These are phyloP conservation scores for Psilocybe tampanensis DNA, from an alignment of 768 basidiomycete species.

Conservation along the genomic window DNA sequence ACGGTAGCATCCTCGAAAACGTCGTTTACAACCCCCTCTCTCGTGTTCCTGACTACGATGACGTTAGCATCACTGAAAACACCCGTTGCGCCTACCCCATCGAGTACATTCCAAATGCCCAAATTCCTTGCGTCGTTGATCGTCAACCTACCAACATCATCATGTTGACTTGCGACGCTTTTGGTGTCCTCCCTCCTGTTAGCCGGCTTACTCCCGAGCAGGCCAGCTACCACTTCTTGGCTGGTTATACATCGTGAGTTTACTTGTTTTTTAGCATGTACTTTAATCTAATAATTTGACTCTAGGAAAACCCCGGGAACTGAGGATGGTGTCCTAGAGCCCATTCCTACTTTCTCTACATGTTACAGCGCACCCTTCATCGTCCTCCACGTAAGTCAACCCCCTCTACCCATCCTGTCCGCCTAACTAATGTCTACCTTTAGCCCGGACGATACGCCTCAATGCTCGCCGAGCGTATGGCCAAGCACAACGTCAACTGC, in stretches of 20 bases:
- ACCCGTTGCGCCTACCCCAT: constrained; percentile 99
- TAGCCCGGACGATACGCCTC: constrained; percentile 92
- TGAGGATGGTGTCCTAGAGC: constrained; percentile 96
- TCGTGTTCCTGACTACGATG: constrained; percentile 92
- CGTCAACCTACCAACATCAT: constrained; percentile 93
- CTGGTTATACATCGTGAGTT: constrained; percentile 90
- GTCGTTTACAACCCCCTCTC: constrained; percentile 91
- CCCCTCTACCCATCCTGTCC: not conserved
- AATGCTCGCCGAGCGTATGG: constrained; percentile 97
- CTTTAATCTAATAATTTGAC: constrained; percentile 18
- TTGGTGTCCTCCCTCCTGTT: constrained; percentile 96
- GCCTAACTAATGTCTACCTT: constrained; percentile 5
- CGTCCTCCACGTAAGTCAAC: constrained; percentile 76
- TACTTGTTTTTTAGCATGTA: not conserved
- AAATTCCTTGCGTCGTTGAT: constrained; percentile 88
- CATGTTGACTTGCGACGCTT: constrained; percentile 98
- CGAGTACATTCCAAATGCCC: constrained; percentile 93
- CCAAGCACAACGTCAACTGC: constrained; percentile 85
- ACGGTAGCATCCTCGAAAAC: constrained; percentile 97
- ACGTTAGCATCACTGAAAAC: constrained; percentile 97
- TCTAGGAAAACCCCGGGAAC: constrained; percentile 95
- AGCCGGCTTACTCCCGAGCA: constrained; percentile 91
- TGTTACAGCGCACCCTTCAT: constrained; percentile 99
- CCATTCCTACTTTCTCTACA: constrained; percentile 98
- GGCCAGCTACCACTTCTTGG: constrained; percentile 97